Conservation (phyloP, 1,284 basidiomycete genomes). For the Cutaneotrichosporon curvatum region DNA sequence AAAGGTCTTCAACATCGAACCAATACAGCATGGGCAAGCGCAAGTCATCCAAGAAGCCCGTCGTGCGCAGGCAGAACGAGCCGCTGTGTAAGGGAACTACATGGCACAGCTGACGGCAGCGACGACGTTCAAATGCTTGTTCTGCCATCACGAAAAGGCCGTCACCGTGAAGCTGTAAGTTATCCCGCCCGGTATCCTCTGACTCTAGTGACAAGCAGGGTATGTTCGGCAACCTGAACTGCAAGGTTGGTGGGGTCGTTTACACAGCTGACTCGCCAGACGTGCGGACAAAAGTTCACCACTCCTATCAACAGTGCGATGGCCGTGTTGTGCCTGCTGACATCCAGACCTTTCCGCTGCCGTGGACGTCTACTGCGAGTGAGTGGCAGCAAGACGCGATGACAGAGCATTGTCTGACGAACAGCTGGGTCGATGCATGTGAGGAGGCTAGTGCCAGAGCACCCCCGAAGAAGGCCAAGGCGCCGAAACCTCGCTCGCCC, state of each 20-base stretch:
- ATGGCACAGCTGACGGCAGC: constrained; percentile 21
- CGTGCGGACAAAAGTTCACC: constrained; percentile 36
- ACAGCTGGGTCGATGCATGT: constrained; percentile 44
- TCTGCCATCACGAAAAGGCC: constrained; percentile 43
- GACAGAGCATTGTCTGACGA: too few relatives aligned
- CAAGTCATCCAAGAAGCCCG: constrained; percentile 42
- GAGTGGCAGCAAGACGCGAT: constrained; percentile 8
- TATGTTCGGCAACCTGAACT: constrained; percentile 36
- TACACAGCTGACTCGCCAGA: constrained; percentile 5
- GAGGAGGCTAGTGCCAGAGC: constrained; percentile 37
- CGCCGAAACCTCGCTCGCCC: constrained; percentile 4
- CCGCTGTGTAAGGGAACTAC: constrained; percentile 24
- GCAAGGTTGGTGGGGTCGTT: constrained; percentile 23
- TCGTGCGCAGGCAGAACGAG: constrained; percentile 30
- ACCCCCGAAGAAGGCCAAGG: constrained; percentile 23
- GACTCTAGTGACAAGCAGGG: constrained; percentile 31
- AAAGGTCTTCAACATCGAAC: neutral
- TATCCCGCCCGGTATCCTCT: neutral
- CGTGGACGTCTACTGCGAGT: constrained; percentile 44
- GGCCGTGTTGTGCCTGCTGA: constrained; percentile 2
- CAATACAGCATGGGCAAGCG: constrained; percentile 40
- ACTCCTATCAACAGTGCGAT: constrained; percentile 37
- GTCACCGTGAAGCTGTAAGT: constrained; percentile 38
- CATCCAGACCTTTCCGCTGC: constrained; percentile 37
- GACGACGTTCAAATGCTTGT: constrained; percentile 45